Evolutionary conservation across 2,329 filamentous ascomycete species (phyloP).

Genomic region (Fusarium pseudoanthophilum): DNA sequence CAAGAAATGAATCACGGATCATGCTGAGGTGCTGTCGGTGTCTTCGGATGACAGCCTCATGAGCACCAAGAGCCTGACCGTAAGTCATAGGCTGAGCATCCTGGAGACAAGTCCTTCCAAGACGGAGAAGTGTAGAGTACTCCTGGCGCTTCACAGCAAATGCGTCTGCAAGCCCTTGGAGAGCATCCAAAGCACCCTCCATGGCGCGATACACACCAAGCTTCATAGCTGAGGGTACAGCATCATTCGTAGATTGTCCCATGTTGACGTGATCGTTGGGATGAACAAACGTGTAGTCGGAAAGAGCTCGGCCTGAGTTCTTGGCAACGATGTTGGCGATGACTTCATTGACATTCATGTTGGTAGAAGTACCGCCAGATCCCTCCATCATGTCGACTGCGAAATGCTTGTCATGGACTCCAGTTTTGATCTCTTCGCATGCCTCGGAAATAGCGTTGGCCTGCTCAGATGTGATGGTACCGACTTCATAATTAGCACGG

Average conservation of each 20-base stretch:
- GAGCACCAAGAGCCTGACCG: constrained; percentile 2
- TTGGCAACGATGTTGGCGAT: constrained; percentile 8
- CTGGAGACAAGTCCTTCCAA: constrained; percentile 7
- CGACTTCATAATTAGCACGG: not conserved
- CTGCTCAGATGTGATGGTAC: not conserved
- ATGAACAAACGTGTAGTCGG: not conserved
- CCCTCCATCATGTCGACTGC: constrained; percentile 13
- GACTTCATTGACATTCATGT: constrained; percentile 13
- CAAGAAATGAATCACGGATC: not conserved
- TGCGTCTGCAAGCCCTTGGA: not conserved
- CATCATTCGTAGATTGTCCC: constrained; percentile 7
- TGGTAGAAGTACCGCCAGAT: constrained; percentile 3
- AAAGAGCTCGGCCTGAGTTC: not conserved
- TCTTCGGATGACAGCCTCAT: not conserved
- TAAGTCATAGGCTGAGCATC: constrained; percentile 7
- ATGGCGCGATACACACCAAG: not conserved
- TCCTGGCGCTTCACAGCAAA: not conserved
- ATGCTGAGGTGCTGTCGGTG: not conserved
- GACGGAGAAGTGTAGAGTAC: not conserved
- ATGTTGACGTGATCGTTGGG: constrained; percentile 12
- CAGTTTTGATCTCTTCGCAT: constrained; percentile 1
- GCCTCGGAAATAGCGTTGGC: not conserved
- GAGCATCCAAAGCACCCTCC: not conserved
- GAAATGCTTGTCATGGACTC: not conserved
- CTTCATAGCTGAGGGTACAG: constrained; percentile 6